Percentiles rank a stretch among this genome's conserved stretches.
Conservation (phyloP, 2,329 filamentous ascomycete species). For the Neofusicoccum parvum region DNA sequence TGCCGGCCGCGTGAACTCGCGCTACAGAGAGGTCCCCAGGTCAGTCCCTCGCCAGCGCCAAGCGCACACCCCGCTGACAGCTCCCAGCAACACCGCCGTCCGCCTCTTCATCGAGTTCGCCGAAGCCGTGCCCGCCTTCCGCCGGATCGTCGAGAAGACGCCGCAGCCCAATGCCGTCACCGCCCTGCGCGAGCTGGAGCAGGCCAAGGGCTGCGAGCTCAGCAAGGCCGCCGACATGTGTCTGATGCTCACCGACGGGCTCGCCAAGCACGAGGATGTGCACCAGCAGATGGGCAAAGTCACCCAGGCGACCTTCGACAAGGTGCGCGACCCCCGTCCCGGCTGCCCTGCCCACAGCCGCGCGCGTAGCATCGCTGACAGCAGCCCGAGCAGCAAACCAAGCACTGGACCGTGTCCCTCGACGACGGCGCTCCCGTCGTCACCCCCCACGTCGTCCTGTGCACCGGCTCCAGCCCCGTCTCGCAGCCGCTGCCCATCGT, state of each 20-base stretch:
- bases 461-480: constrained; percentile 59
- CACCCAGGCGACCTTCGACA: constrained; percentile 42
- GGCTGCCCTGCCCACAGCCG: neutral
- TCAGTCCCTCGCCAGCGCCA: constrained; percentile 26
- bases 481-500: constrained; percentile 46
- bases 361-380: neutral
- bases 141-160: constrained; percentile 51
- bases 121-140: constrained; percentile 56
- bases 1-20: constrained; percentile 37
- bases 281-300: constrained; percentile 44
- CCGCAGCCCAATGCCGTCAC: constrained; percentile 58
- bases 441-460: constrained; percentile 56
- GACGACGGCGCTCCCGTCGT: constrained; percentile 35
- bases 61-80: constrained; percentile 6
- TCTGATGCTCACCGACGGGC: constrained; percentile 50
- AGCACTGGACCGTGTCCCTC: constrained; percentile 42
- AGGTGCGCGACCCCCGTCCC: constrained; percentile 20
- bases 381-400: constrained; percentile 25
- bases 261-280: constrained; percentile 45
- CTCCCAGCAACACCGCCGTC: constrained; percentile 62
- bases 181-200: constrained; percentile 55
- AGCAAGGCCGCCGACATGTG: constrained; percentile 61
- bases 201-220: constrained; percentile 60
- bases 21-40: constrained; percentile 64
- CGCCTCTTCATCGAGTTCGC: constrained; percentile 61